These are phyloP conservation scores for Zalaria obscura DNA, from an alignment of 2,329 filamentous ascomycete genomes.

Conservation along the genomic window DNA sequence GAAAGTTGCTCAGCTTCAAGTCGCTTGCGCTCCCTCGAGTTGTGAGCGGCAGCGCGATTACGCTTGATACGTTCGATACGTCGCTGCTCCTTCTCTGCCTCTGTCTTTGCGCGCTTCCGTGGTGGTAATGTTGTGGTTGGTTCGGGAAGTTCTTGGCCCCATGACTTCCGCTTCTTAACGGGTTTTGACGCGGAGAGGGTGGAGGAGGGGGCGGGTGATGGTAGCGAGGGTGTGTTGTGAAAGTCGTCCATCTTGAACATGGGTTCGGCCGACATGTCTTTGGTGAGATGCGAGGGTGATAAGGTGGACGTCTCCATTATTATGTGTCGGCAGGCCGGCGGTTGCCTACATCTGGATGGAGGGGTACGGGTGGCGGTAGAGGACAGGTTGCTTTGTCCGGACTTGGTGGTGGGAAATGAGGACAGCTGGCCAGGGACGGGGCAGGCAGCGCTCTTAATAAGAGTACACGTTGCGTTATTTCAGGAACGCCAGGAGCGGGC, in stretches of 20 bases:
- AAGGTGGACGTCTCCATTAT: background rate
- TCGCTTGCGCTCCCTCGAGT: conserved; percentile 85
- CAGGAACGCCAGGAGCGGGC: too few species aligned
- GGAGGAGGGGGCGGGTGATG: conserved; percentile 1
- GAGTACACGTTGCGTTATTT: too few species aligned
- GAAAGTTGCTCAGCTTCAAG: conserved; percentile 77
- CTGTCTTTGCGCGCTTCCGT: conserved; percentile 94
- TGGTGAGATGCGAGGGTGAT: background rate
- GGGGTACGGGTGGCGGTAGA: too few species aligned
- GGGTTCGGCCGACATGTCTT: background rate
- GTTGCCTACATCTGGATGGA: background rate
- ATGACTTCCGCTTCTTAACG: conserved; percentile 91
- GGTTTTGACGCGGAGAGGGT: conserved; percentile 34
- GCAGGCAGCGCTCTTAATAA: too few species aligned
- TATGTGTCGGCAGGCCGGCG: background rate
- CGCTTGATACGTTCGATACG: conserved; percentile 93
- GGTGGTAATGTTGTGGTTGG: conserved; percentile 94
- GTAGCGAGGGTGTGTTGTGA: background rate
- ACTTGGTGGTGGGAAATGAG: too few species aligned
- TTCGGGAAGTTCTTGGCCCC: conserved; percentile 92
- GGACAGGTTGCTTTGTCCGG: too few species aligned
- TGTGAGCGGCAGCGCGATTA: conserved; percentile 91
- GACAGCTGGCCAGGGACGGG: too few species aligned
- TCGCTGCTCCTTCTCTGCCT: conserved; percentile 96
- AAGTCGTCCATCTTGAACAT: conserved; percentile 7